phyloP scores from a whole-genome alignment of 768 basidiomycete species.

The Suillus subalutaceus region DNA sequence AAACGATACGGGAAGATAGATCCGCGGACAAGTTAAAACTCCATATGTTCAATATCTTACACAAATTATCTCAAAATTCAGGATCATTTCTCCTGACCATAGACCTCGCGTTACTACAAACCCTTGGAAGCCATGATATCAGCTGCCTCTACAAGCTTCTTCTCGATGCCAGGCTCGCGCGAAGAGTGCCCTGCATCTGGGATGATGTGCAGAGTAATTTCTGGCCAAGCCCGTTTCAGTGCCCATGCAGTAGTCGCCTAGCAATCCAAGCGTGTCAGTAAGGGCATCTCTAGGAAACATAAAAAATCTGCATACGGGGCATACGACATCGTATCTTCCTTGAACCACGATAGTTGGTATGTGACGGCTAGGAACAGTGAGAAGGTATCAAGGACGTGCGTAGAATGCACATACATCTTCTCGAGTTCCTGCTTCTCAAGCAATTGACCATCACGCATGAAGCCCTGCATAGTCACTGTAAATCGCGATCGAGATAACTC shows the following conservation, averaged over 20 bases:
- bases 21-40: background rate
- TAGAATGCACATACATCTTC: constrained; percentile 65
- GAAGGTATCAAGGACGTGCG: constrained; percentile 13
- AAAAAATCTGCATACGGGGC: constrained; percentile 57
- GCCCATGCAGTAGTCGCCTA: constrained; percentile 80
- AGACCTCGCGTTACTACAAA: background rate
- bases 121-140: constrained; percentile 17
- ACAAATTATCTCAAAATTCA: background rate
- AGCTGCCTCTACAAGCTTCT: constrained; percentile 66
- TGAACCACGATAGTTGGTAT: constrained; percentile 84
- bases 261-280: background rate
- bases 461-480: constrained; percentile 52
- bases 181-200: constrained; percentile 89
- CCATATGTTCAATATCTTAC: background rate
- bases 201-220: constrained; percentile 73
- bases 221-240: constrained; percentile 83
- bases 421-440: constrained; percentile 83
- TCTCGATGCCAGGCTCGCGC: constrained; percentile 69
- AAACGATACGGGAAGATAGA: background rate
- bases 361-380: constrained; percentile 61
- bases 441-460: constrained; percentile 87
- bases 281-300: background rate
- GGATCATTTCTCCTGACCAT: background rate
- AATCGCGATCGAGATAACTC: background rate
- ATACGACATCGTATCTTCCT: constrained; percentile 89